phyloP scores from a whole-genome alignment of 148 eudicot species.

The Rhododendron vialii region DNA sequence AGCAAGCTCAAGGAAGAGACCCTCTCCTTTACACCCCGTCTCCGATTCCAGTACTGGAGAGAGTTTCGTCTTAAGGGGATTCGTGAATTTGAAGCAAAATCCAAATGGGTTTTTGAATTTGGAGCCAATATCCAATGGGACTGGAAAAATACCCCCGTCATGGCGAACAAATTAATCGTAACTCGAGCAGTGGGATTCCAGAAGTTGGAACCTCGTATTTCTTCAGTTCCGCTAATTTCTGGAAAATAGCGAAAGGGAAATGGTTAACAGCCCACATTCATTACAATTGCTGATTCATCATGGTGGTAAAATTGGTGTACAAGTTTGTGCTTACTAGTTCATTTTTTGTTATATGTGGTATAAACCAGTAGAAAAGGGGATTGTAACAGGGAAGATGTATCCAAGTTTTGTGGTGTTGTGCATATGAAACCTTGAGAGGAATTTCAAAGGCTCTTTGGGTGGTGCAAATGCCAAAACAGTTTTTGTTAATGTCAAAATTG shows the following conservation, averaged over 20 bases:
- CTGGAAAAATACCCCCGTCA: neutral
- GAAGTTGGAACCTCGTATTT: neutral
- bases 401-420: neutral
- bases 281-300: neutral
- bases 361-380: neutral
- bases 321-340: neutral
- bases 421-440: neutral
- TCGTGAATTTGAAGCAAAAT: too few relatives aligned
- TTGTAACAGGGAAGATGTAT: neutral
- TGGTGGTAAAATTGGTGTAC: neutral
- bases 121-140: too few relatives aligned
- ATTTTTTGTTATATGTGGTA: neutral
- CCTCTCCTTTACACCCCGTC: too few relatives aligned
- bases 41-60: too few relatives aligned
- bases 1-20: too few relatives aligned
- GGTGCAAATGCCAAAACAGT: too few relatives aligned
- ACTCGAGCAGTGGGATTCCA: neutral
- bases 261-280: neutral
- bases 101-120: too few relatives aligned
- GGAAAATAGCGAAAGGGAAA: neutral
- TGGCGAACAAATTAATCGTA: neutral
- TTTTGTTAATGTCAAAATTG: too few relatives aligned
- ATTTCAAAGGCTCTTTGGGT: neutral
- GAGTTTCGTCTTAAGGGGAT: too few relatives aligned
- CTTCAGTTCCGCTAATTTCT: neutral